phyloP scores from a whole-genome alignment of 2,329 filamentous ascomycete species.

The Thyridium curvatum region DNA sequence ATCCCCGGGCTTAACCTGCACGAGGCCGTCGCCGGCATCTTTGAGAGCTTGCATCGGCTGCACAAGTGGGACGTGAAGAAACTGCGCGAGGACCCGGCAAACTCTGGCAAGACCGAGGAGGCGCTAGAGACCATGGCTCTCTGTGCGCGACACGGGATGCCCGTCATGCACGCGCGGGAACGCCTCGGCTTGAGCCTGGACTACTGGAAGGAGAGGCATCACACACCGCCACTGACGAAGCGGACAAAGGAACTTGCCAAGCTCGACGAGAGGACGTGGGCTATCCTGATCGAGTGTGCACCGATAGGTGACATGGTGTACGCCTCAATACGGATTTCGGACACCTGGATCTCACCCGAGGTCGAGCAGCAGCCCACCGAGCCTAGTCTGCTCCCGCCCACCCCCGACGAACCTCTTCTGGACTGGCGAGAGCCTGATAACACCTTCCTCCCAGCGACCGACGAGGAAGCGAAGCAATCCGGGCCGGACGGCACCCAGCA shows the following conservation, averaged over 20 bases:
- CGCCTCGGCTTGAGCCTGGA: conserved; percentile 66
- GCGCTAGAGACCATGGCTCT: conserved; percentile 51
- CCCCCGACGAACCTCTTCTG: conserved; percentile 36
- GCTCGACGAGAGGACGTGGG: conserved; percentile 49
- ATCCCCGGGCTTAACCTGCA: conserved; percentile 66
- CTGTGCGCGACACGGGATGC: conserved; percentile 64
- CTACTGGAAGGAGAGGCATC: conserved; percentile 66
- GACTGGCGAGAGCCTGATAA: conserved; percentile 71
- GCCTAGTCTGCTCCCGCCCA: conserved; percentile 25
- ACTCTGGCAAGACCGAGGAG: conserved; percentile 38
- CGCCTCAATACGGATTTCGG: conserved; percentile 62
- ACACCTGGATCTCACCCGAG: conserved; percentile 64
- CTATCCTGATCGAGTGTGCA: conserved; percentile 61
- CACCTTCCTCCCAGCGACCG: conserved; percentile 41
- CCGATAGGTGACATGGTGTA: conserved; percentile 35
- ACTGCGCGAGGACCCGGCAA: conserved; percentile 41
- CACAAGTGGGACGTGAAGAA: conserved; percentile 63
- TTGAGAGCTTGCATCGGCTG: conserved; percentile 62
- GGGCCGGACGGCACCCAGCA: conserved; percentile 47
- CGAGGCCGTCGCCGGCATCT: conserved; percentile 69
- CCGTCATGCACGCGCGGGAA: conserved; percentile 62
- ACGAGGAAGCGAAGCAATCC: conserved; percentile 29
- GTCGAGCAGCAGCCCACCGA: conserved; percentile 44
- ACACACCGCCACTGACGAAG: conserved; percentile 29
- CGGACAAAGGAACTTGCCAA: neutral